Evolutionary conservation across 2,329 filamentous ascomycete genomes (phyloP), one percentile per base, ranked within the genome.

Genomic region (Penicillium sp.): DNA sequence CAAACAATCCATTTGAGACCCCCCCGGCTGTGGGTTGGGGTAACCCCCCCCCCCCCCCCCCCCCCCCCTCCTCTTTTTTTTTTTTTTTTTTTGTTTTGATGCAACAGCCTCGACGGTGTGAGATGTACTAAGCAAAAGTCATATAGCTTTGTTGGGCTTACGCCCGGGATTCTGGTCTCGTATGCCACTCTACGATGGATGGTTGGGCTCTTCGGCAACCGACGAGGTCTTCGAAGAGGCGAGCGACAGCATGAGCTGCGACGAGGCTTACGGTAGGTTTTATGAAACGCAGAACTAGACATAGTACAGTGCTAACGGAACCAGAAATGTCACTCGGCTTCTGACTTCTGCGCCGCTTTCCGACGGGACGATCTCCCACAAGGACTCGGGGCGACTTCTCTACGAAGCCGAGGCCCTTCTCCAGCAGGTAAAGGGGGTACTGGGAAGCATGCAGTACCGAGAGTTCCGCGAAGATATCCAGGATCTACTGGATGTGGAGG

Each of bases 391-490:
- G 1, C 76, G 96, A 53, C 76, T 99, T 38, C 79, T 99, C 4
- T 95, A 90, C 69, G 92, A 99, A 69, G 87, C 92, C 4, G 91
- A 97, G 63, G 81, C 91, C 27, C 77, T 99, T 46, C 83, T 91
- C 41, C 83, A 83, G 61, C 80, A 88, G 40, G 87, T 87, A 2
- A 77, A 78, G 46, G 78, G 75, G 20, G 74, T 91, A 36, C 82
- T 97, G 60, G 90, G 90, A 0, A 79, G 82, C 1, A 83, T 89
- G 39, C 81, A 95, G 11, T 85, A 87, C 65, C 84, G 86, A 62
- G 92, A 96, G 63, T 96, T 99, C 64, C 73, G 91, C 50, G 89
- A 95, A 69, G 94, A 99, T 67, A 77, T 96, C 30, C 84, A 88
- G 53, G 92, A 96, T 64, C 77, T 99, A 44, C 84, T 90, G 18